Percentiles rank a stretch among this genome's conserved stretches.
phyloP scores from a whole-genome alignment of 2,329 filamentous ascomycete genomes.

The Colletotrichum cordylinicola region DNA sequence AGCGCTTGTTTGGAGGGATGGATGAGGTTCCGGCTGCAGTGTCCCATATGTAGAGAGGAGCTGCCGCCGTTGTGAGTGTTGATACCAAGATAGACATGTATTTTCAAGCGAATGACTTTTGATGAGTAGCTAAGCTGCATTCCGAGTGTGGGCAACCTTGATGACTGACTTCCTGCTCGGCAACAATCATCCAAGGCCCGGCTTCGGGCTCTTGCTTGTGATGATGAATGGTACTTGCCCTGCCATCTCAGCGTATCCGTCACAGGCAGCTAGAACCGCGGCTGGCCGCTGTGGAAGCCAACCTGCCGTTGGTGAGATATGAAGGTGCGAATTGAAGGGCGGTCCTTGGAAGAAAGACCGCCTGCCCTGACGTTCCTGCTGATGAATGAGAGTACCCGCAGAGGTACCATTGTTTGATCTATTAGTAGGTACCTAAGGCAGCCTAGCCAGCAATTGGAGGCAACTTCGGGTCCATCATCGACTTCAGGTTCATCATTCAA shows the following conservation, averaged over 20 bases:
- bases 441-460: not conserved
- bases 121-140: not conserved
- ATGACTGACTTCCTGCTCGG: not conserved
- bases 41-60: slow-evolving; percentile 92
- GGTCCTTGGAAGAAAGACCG: not conserved
- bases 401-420: not conserved
- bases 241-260: not conserved
- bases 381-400: not conserved
- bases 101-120: not conserved
- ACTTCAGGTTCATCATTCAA: not conserved
- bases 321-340: not conserved
- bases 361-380: not conserved
- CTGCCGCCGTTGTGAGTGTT: slow-evolving; percentile 77
- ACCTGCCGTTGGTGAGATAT: not conserved
- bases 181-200: not conserved
- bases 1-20: slow-evolving; percentile 90
- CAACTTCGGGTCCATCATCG: not conserved
- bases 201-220: not conserved
- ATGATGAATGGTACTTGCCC: not conserved
- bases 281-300: not conserved
- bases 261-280: not conserved
- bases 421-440: not conserved
- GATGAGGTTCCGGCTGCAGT: slow-evolving; percentile 93
- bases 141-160: not conserved
- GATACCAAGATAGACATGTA: not conserved